phyloP scores from a whole-genome alignment of 1,284 basidiomycete genomes.

The Ganoderma meredithae region DNA sequence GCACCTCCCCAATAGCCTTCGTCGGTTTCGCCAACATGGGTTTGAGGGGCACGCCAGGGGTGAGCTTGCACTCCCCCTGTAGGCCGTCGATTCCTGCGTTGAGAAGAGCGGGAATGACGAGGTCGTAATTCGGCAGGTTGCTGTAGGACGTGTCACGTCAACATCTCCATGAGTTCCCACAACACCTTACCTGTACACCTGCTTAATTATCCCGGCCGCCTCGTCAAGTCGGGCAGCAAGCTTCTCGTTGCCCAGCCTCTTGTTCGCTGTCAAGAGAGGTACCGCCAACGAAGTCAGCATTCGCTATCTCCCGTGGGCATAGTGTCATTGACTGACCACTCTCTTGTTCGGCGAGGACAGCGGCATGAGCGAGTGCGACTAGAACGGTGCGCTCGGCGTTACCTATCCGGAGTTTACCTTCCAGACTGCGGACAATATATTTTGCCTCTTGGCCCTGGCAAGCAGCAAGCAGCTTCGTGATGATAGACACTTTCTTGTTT shows the following conservation, averaged over 20 bases:
- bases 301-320: not conserved
- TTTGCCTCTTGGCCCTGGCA: constrained; percentile 93
- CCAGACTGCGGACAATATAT: constrained; percentile 94
- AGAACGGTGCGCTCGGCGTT: constrained; percentile 95
- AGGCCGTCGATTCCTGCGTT: constrained; percentile 81
- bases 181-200: constrained; percentile 83
- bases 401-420: constrained; percentile 97
- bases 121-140: constrained; percentile 93
- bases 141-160: constrained; percentile 49
- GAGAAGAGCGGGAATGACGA: constrained; percentile 92
- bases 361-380: constrained; percentile 88
- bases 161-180: not conserved
- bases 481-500: constrained; percentile 94
- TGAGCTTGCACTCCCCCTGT: constrained; percentile 85
- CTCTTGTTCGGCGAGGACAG: constrained; percentile 80
- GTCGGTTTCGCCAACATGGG: constrained; percentile 99
- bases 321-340: constrained; percentile 34
- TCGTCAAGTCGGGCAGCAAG: constrained; percentile 82
- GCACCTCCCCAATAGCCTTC: constrained; percentile 98
- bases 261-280: constrained; percentile 56
- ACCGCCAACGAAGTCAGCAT: not conserved
- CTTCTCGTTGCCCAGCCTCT: constrained; percentile 80
- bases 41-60: constrained; percentile 95
- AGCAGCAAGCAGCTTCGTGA: constrained; percentile 93
- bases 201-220: constrained; percentile 83